phyloP scores from a whole-genome alignment of 2,329 filamentous ascomycete species.

The Epichloe sp. region DNA sequence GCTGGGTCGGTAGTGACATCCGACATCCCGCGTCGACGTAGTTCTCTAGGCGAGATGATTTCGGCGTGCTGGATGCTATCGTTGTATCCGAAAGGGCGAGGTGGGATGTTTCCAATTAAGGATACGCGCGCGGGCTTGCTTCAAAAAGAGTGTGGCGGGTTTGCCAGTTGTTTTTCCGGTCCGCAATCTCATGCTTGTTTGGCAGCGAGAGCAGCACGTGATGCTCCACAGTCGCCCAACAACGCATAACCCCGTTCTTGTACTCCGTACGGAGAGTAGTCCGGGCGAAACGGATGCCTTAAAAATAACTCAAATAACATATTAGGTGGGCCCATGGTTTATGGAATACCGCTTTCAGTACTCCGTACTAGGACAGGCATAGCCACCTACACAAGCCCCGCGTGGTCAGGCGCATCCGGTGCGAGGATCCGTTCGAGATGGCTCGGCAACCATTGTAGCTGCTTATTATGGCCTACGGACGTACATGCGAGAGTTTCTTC shows the following conservation, averaged over 20 bases:
- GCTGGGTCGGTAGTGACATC: slow-evolving; percentile 26
- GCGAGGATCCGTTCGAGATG: no score
- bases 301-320: no score
- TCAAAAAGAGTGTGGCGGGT: slow-evolving; percentile 20
- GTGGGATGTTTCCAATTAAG: slow-evolving; percentile 25
- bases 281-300: no score
- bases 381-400: no score
- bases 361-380: no score
- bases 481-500: no score
- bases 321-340: no score
- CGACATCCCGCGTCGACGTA: slow-evolving; percentile 14
- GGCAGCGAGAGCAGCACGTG: neutral
- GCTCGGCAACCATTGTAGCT: no score
- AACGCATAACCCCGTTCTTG: neutral
- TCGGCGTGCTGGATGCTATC: slow-evolving; percentile 17
- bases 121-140: slow-evolving; percentile 14
- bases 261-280: no score
- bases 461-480: no score
- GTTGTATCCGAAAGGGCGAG: slow-evolving; percentile 25
- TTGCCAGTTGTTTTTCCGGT: neutral
- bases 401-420: no score
- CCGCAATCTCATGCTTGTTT: neutral
- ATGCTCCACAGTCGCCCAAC: neutral
- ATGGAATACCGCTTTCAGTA: no score
- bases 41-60: neutral